A percentile compares a stretch with the other conserved stretches of the same genome.
Conservation (phyloP, 352 stramenopile species). For the Pythium volutum region DNA sequence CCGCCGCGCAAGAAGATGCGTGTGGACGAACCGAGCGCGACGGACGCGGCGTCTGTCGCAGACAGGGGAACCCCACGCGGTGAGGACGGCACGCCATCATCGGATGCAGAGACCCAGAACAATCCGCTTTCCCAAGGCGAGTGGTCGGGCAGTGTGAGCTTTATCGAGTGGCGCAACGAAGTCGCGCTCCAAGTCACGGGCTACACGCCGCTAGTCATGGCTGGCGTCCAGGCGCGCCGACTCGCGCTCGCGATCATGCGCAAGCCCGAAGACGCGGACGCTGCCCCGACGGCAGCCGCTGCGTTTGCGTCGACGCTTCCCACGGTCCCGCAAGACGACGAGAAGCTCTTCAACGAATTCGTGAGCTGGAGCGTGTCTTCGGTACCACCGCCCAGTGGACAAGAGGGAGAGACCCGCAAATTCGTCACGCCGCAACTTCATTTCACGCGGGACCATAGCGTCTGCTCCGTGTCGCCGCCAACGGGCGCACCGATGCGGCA, state of each 20-base stretch:
- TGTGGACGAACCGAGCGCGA: constrained; percentile 30
- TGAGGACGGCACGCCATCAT: constrained; percentile 10
- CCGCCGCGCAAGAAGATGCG: constrained; percentile 67
- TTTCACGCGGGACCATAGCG: constrained; percentile 70
- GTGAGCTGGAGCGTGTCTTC: constrained; percentile 62
- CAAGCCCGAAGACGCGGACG: constrained; percentile 29
- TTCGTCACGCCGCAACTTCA: constrained; percentile 67
- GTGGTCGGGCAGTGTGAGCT: constrained; percentile 79
- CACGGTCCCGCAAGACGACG: constrained; percentile 46
- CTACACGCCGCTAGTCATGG: constrained; percentile 77
- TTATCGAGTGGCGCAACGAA: constrained; percentile 82
- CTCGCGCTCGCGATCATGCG: constrained; percentile 71
- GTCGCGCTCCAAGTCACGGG: constrained; percentile 74
- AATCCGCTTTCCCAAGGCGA: constrained; percentile 52
- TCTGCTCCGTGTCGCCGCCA: constrained; percentile 65
- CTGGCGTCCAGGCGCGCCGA: constrained; percentile 67
- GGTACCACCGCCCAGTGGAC: constrained; percentile 16
- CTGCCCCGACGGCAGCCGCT: constrained; percentile 9
- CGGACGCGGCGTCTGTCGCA: neutral
- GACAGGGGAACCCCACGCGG: constrained; percentile 14
- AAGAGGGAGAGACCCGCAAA: constrained; percentile 46
- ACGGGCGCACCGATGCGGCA: constrained; percentile 56
- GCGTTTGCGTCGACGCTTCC: neutral
- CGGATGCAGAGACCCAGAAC: constrained; percentile 35
- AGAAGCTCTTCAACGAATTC: constrained; percentile 84